phyloP scores from a whole-genome alignment of 805 yeast species.

The Candida nonsorbophila region DNA sequence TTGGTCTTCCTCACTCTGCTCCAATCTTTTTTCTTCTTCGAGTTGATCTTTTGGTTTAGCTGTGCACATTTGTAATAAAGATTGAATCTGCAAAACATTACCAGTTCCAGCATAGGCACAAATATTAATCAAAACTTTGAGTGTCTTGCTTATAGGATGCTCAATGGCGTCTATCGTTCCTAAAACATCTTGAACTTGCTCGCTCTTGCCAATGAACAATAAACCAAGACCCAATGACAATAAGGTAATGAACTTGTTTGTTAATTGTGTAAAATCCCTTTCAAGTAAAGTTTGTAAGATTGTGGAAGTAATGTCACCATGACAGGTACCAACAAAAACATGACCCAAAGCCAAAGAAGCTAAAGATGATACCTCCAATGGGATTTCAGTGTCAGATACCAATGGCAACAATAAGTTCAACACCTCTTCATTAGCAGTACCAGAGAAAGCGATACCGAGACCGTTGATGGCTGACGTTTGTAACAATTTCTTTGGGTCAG shows the following conservation, averaged over 20 bases:
- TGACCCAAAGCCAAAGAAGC: conserved; percentile 93
- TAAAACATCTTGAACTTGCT: conserved; percentile 87
- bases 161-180: conserved; percentile 94
- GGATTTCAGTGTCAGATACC: conserved; percentile 67
- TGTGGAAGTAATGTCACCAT: conserved; percentile 91
- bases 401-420: conserved; percentile 73
- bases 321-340: conserved; percentile 90
- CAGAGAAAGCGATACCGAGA: conserved; percentile 91
- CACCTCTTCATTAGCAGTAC: conserved; percentile 83
- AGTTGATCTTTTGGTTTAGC: conserved; percentile 56
- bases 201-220: conserved; percentile 88
- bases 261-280: conserved; percentile 70
- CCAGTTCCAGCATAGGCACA: conserved; percentile 98
- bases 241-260: conserved; percentile 83
- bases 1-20: conserved; percentile 37
- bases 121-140: conserved; percentile 83
- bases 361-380: conserved; percentile 75
- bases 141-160: conserved; percentile 85
- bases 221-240: conserved; percentile 90
- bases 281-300: conserved; percentile 87
- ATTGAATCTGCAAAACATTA: conserved; percentile 90
- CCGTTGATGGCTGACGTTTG: conserved; percentile 85
- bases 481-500: conserved; percentile 55
- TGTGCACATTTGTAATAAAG: conserved; percentile 82
- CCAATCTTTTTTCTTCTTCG: conserved; percentile 57